Percentiles rank a stretch among this genome's conserved stretches.
phyloP scores from a whole-genome alignment of 2,329 filamentous ascomycete species.

The Calonectria naviculata region DNA sequence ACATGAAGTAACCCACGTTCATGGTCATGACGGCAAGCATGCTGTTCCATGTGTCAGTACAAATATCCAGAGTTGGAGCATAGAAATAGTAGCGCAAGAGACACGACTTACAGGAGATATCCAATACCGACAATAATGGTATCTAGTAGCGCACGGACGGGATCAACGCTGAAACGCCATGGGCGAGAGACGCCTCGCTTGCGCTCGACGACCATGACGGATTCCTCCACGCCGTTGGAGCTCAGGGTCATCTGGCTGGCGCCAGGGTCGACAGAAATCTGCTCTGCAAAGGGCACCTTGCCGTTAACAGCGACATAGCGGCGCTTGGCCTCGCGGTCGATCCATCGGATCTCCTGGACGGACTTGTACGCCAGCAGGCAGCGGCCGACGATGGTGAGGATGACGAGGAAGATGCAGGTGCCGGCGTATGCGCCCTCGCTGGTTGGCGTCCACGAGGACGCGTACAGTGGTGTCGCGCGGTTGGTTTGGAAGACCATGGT shows the following conservation, averaged over 20 bases:
- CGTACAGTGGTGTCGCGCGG: conserved; percentile 64
- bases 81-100: neutral
- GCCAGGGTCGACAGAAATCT: conserved; percentile 67
- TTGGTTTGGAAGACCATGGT: conserved; percentile 70
- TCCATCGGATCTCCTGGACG: conserved; percentile 72
- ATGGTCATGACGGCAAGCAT: conserved; percentile 95
- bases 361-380: conserved; percentile 77
- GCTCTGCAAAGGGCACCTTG: conserved; percentile 67
- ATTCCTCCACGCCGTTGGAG: conserved; percentile 84
- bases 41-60: conserved; percentile 55
- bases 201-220: conserved; percentile 77
- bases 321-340: conserved; percentile 76
- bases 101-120: conserved; percentile 81
- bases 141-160: conserved; percentile 77
- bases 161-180: conserved; percentile 85
- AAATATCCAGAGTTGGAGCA: neutral
- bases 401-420: conserved; percentile 90
- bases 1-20: conserved; percentile 87
- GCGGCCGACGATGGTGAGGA: conserved; percentile 78
- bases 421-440: conserved; percentile 81
- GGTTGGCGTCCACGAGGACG: conserved; percentile 78
- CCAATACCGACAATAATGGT: conserved; percentile 80
- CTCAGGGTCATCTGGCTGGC: conserved; percentile 73
- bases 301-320: conserved; percentile 82
- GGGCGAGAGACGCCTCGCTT: conserved; percentile 67